These are phyloP conservation scores for Magnaporthales sp. DNA, from an alignment of 2,329 filamentous ascomycete genomes.

Conservation along the genomic window DNA sequence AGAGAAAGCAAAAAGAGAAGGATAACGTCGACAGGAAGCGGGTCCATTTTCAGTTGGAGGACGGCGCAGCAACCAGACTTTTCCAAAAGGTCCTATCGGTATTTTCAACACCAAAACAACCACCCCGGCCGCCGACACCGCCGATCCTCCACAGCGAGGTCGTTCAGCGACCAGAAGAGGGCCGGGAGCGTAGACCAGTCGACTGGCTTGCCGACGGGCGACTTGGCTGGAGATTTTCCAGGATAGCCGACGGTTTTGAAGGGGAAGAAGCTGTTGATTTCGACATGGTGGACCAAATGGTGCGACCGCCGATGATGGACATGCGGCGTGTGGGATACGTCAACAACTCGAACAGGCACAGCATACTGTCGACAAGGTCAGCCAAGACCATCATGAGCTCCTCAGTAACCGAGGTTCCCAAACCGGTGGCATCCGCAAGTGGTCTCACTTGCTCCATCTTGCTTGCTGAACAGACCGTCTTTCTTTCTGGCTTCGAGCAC, in stretches of 20 bases:
- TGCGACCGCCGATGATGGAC: slow-evolving; percentile 16
- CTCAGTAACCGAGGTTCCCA: slow-evolving; percentile 42
- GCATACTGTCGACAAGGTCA: slow-evolving; percentile 40
- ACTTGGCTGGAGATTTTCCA: slow-evolving; percentile 17
- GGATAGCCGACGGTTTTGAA: slow-evolving; percentile 9
- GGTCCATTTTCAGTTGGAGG: slow-evolving; percentile 9
- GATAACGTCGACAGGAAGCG: neutral
- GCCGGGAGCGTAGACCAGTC: slow-evolving; percentile 5
- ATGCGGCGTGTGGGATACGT: slow-evolving; percentile 11
- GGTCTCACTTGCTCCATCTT: slow-evolving; percentile 66
- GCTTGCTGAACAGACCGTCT: slow-evolving; percentile 72
- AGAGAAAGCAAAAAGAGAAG: slow-evolving; percentile 13
- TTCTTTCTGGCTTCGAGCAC: slow-evolving; percentile 71
- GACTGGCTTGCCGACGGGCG: slow-evolving; percentile 9
- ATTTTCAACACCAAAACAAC: neutral
- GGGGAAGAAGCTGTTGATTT: slow-evolving; percentile 13
- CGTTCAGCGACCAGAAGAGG: neutral
- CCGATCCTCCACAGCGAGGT: neutral
- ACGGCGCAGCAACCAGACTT: slow-evolving; percentile 11
- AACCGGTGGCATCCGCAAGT: slow-evolving; percentile 71
- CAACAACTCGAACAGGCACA: slow-evolving; percentile 30
- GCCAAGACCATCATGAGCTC: slow-evolving; percentile 43
- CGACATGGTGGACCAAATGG: slow-evolving; percentile 20
- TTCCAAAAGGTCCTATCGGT: slow-evolving; percentile 23
- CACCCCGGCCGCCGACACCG: neutral